Percentiles rank a stretch among this genome's conserved stretches.
Conservation (phyloP, 1,139 yeast genomes). For the Arxiozyma bovina region DNA sequence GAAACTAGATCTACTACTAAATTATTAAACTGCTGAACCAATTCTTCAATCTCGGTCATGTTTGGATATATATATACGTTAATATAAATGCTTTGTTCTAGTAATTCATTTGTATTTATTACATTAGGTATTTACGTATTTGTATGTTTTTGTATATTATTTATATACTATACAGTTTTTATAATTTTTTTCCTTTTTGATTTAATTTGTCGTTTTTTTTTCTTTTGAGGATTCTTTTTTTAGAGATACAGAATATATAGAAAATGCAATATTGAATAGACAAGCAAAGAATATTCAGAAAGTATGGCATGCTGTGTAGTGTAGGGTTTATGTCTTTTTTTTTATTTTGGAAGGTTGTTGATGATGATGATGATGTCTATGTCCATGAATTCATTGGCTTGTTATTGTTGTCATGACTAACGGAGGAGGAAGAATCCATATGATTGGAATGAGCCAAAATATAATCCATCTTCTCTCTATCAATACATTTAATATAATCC, state of each 20-base stretch:
- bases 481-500: not conserved
- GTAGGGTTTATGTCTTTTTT: not conserved
- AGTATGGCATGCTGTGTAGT: too few relatives aligned
- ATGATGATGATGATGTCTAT: too few relatives aligned
- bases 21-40: not conserved
- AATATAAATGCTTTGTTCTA: not conserved
- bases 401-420: too few relatives aligned
- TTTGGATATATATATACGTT: not conserved
- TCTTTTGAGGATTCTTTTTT: not conserved
- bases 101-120: too few relatives aligned
- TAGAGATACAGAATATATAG: not conserved
- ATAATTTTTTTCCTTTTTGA: too few relatives aligned
- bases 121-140: not conserved
- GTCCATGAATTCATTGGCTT: too few relatives aligned
- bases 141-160: not conserved
- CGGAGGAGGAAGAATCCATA: not conserved
- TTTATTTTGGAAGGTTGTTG: too few relatives aligned
- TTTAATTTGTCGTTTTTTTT: not conserved
- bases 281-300: too few relatives aligned
- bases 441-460: not conserved
- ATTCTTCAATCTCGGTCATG: slow-evolving; percentile 1
- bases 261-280: not conserved
- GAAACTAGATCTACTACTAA: not conserved
- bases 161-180: not conserved
- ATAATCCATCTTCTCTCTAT: not conserved